Percentiles rank a stretch among this genome's conserved stretches.
These are phyloP conservation scores for Pseudogymnoascus sp. DNA, from an alignment of 2,329 filamentous ascomycete species.

Conservation along the genomic window DNA sequence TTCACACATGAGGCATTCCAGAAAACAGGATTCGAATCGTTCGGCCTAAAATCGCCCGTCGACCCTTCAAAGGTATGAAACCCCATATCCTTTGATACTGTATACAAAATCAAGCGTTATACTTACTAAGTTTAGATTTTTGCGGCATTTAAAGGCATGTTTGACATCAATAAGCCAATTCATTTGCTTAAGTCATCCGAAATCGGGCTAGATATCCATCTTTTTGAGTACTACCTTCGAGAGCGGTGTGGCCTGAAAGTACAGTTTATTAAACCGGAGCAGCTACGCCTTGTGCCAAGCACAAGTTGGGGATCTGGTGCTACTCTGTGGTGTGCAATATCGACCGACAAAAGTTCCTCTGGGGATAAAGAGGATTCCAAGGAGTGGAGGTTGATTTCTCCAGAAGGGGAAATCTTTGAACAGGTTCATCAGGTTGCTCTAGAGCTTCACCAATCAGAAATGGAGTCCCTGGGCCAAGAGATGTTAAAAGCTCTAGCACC, in stretches of 20 bases:
- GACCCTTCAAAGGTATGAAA: background rate
- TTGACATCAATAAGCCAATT: background rate
- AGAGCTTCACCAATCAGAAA: conserved; percentile 27
- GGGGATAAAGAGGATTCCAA: background rate
- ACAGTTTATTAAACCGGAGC: background rate
- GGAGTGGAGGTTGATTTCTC: conserved; percentile 4
- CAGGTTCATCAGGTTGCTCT: conserved; percentile 24
- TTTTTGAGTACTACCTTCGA: conserved; percentile 6
- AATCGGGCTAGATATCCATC: conserved; percentile 9
- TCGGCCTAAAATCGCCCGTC: conserved; percentile 5
- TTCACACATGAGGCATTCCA: conserved; percentile 9
- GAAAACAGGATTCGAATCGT: background rate
- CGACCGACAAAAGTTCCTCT: background rate
- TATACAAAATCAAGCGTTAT: background rate
- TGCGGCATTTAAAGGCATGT: background rate
- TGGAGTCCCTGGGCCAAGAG: conserved; percentile 18
- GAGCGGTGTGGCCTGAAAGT: background rate
- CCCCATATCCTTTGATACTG: background rate
- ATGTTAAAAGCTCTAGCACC: conserved; percentile 22
- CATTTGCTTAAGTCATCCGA: conserved; percentile 10
- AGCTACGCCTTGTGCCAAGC: conserved; percentile 7
- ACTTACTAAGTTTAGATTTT: background rate
- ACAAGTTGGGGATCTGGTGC: background rate
- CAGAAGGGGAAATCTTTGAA: conserved; percentile 17
- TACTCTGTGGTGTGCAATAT: background rate